A percentile compares a stretch with the other conserved stretches of the same genome.
phyloP scores from a whole-genome alignment of 2,329 filamentous ascomycete species.

The Incumbomyces lentus region DNA sequence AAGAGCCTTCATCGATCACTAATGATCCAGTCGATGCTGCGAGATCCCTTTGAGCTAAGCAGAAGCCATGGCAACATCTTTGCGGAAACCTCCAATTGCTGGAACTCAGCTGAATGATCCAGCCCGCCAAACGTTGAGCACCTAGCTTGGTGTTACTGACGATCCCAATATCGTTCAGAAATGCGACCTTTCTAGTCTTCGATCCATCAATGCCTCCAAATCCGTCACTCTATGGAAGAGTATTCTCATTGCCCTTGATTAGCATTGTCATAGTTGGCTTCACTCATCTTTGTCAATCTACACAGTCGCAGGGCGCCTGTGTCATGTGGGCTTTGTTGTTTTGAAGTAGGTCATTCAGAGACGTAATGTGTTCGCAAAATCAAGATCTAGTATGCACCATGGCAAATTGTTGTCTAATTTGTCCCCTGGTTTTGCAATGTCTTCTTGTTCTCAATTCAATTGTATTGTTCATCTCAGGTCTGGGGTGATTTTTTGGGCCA shows the following conservation, averaged over 20 bases:
- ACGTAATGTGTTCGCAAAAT: slow-evolving; percentile 27
- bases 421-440: neutral
- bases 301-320: slow-evolving; percentile 30
- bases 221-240: slow-evolving; percentile 21
- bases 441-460: neutral
- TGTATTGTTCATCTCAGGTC: neutral
- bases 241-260: slow-evolving; percentile 13
- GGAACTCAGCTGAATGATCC: slow-evolving; percentile 13
- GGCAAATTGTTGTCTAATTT: neutral
- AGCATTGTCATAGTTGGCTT: slow-evolving; percentile 22
- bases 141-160: slow-evolving; percentile 24
- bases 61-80: slow-evolving; percentile 13
- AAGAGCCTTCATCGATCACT: no score
- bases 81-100: slow-evolving; percentile 10
- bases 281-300: slow-evolving; percentile 31
- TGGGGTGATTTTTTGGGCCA: no score
- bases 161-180: slow-evolving; percentile 25
- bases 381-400: slow-evolving; percentile 25
- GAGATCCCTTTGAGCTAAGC: no score
- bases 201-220: slow-evolving; percentile 23
- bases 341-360: neutral
- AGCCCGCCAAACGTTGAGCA: slow-evolving; percentile 24
- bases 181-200: slow-evolving; percentile 27
- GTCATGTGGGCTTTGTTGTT: neutral
- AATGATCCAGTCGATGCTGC: no score